Evolutionary conservation across 179 eudicot species (phyloP), one percentile per base, ranked within the genome.

Genomic region (Actinidia chinensis): DNA sequence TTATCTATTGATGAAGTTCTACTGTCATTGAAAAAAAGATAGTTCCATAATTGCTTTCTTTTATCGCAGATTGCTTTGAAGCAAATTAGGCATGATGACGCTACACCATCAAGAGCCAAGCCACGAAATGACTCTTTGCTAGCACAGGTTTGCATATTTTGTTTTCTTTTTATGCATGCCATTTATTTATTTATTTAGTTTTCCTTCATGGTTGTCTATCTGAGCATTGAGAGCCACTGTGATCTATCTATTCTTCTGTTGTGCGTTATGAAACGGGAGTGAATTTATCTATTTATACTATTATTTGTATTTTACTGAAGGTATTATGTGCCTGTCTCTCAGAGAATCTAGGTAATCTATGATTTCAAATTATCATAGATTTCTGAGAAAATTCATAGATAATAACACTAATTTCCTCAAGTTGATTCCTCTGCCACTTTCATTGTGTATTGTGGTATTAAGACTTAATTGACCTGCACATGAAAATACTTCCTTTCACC

Each of bases 61-160:
- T n/a, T 23, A 55, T 73, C 46, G 66, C 88, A 93, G 98, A 79
- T 92, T 83, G 86, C 80, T 83, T 68, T 87, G 50, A 91, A 86
- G 81, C 92, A 88, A 78, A 43, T 88, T 23, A 82, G 66, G 66
- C 90, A 86, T 74, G 88, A 75, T 75, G 90, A 89, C 73, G 76
- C 94, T 63, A 79, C 84, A 55, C 74, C 86, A 59, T 64, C 92
- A 64, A 81, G 83, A 66, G 68, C 84, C 79, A 92, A 88, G 84
- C 92, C 97, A 46, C 84, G 82, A 47, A 89, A 84, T 84, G 97
- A 93, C 79, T 85, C 91, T 66, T 79, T 95, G 75, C 42, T 87
- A 81, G 89, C 91, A 58, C 93, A 95, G 97, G 98, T 95, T 80
- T 81, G 76, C 74, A 55, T 51, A 44, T 15, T 56, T n/a, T n/a